Percentiles rank a stretch among this genome's conserved stretches.
Evolutionary conservation across 768 basidiomycete genomes (phyloP).

Genomic region (Rhodotorula babjevae): DNA sequence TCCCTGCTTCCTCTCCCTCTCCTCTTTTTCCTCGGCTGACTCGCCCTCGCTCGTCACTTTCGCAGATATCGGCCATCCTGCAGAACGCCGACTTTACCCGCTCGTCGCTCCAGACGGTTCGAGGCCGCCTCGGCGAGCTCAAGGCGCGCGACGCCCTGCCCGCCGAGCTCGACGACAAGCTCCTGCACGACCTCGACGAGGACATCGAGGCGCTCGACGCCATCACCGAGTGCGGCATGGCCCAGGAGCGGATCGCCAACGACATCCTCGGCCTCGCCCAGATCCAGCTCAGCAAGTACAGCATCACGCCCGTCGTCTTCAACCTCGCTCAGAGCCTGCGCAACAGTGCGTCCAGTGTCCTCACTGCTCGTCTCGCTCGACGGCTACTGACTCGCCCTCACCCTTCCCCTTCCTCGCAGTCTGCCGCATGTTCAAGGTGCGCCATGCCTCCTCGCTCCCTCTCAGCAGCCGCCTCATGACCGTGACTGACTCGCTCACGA

Average conservation of each 20-base stretch:
- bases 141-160: background rate
- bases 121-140: constrained; percentile 1
- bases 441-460: background rate
- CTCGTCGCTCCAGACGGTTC: constrained; percentile 13
- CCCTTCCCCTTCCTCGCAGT: no score
- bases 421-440: constrained; percentile 44
- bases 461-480: no score
- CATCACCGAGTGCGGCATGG: constrained; percentile 28
- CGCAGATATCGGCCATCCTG: constrained; percentile 45
- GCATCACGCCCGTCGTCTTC: constrained; percentile 44
- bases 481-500: no score
- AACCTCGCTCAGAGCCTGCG: constrained; percentile 38
- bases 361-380: no score
- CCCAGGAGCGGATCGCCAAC: constrained; percentile 46
- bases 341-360: no score
- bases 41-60: no score
- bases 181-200: constrained; percentile 44
- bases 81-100: constrained; percentile 40
- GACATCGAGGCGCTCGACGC: constrained; percentile 43
- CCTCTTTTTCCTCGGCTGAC: no score
- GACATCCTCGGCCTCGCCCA: constrained; percentile 45
- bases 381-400: no score
- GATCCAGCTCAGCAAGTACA: constrained; percentile 46
- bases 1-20: no score
- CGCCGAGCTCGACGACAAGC: constrained; percentile 20